These are phyloP conservation scores for Lecanicillium sp. DNA, from an alignment of 2,329 filamentous ascomycete species.

Conservation along the genomic window DNA sequence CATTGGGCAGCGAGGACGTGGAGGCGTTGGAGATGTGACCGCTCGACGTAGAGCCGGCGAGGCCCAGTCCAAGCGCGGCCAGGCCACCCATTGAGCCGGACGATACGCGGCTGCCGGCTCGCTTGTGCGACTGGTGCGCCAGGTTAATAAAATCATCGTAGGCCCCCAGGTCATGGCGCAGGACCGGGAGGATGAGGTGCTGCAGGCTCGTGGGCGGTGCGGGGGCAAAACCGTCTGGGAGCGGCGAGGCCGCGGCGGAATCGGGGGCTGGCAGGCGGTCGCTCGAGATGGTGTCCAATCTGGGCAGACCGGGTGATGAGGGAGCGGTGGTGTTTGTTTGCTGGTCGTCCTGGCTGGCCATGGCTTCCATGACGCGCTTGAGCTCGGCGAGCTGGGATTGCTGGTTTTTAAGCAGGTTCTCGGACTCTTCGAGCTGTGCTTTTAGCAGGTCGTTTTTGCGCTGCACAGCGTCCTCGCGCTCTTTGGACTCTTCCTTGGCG, in stretches of 20 bases:
- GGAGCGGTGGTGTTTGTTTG: slow-evolving; percentile 66
- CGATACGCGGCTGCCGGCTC: slow-evolving; percentile 58
- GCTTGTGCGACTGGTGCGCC: slow-evolving; percentile 58
- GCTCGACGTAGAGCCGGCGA: slow-evolving; percentile 42
- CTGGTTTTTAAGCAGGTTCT: slow-evolving; percentile 77
- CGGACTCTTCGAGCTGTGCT: slow-evolving; percentile 78
- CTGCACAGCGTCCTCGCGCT: slow-evolving; percentile 72
- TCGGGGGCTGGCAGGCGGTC: slow-evolving; percentile 27
- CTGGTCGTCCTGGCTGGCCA: slow-evolving; percentile 69
- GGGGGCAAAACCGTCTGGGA: slow-evolving; percentile 42
- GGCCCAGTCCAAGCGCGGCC: slow-evolving; percentile 36
- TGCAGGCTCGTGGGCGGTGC: slow-evolving; percentile 66
- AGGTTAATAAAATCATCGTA: slow-evolving; percentile 84
- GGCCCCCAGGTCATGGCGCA: slow-evolving; percentile 72
- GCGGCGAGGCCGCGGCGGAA: slow-evolving; percentile 29
- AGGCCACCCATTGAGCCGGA: slow-evolving; percentile 60
- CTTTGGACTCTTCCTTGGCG: slow-evolving; percentile 82
- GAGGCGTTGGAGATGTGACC: slow-evolving; percentile 53
- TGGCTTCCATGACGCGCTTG: slow-evolving; percentile 86
- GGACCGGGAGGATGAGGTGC: slow-evolving; percentile 74
- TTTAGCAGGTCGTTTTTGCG: slow-evolving; percentile 84
- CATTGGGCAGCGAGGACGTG: slow-evolving; percentile 48
- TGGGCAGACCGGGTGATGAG: slow-evolving; percentile 71
- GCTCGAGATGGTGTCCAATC: slow-evolving; percentile 55
- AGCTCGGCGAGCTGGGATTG: slow-evolving; percentile 90